phyloP scores from a whole-genome alignment of 305 asterid species.

The Ajuga reptans region DNA sequence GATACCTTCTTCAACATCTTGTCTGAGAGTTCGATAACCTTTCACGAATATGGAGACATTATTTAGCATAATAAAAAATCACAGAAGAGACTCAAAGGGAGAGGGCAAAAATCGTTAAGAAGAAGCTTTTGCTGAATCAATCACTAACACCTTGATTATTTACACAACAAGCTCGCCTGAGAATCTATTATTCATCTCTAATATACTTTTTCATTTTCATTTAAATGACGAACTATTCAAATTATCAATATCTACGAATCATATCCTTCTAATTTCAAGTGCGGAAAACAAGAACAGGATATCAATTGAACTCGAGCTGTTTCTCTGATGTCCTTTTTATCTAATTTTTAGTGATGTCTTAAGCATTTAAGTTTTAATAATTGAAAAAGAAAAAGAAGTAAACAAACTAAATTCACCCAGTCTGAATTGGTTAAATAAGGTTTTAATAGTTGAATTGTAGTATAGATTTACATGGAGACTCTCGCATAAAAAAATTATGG shows the following conservation, averaged over 20 bases:
- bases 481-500: not conserved
- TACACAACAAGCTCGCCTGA: not conserved
- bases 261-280: not conserved
- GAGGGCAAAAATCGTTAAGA: not conserved
- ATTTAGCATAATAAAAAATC: not conserved
- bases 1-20: constrained; percentile 83
- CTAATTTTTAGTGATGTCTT: too few relatives aligned
- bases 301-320: not conserved
- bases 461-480: not conserved
- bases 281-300: not conserved
- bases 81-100: not conserved
- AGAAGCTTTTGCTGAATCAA: not conserved
- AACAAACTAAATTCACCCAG: not conserved
- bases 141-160: not conserved
- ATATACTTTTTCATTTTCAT: not conserved
- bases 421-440: not conserved
- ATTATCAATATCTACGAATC: not conserved
- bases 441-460: not conserved
- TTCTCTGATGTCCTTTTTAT: not conserved
- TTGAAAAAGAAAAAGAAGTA: not conserved
- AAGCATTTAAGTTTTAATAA: not conserved
- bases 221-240: not conserved
- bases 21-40: constrained; percentile 70
- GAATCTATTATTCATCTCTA: not conserved
- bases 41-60: constrained; percentile 3